Conservation (phyloP, 2,329 filamentous ascomycete genomes). For the Camillea tinctor region DNA sequence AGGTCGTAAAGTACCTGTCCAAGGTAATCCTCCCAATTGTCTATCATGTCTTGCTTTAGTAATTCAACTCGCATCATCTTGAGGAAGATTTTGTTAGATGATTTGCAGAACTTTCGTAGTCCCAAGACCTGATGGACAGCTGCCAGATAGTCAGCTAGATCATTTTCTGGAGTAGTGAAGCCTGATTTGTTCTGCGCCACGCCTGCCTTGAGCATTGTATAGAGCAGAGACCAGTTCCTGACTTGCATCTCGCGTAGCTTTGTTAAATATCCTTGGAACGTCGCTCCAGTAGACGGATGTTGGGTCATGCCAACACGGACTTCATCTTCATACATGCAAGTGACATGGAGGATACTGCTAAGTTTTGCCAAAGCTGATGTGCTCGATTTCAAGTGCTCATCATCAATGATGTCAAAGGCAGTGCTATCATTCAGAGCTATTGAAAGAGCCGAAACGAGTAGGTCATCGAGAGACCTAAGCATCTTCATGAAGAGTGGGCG, state of each 20-base stretch:
- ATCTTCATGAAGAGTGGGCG: constrained; percentile 70
- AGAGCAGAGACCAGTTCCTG: constrained; percentile 84
- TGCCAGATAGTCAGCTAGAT: constrained; percentile 76
- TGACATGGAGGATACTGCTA: constrained; percentile 72
- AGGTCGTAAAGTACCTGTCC: constrained; percentile 82
- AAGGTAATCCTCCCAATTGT: constrained; percentile 83
- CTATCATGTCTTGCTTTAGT: constrained; percentile 69
- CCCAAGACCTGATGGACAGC: constrained; percentile 83
- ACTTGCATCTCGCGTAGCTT: constrained; percentile 86
- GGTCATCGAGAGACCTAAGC: constrained; percentile 75
- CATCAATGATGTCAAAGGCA: constrained; percentile 82
- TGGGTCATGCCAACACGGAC: constrained; percentile 73
- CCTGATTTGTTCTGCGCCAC: constrained; percentile 63
- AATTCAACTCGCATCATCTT: constrained; percentile 87
- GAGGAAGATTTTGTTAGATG: constrained; percentile 82
- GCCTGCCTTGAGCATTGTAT: constrained; percentile 73
- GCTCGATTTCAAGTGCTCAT: constrained; percentile 71
- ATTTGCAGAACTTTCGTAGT: constrained; percentile 79
- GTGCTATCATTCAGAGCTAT: constrained; percentile 64
- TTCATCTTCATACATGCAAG: constrained; percentile 80
- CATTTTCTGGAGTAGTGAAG: constrained; percentile 67
- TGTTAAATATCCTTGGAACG: constrained; percentile 57
- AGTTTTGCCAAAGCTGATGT: constrained; percentile 70
- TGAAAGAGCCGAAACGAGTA: constrained; percentile 69
- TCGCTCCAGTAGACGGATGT: constrained; percentile 56